Evolutionary conservation across 2,329 filamentous ascomycete genomes (phyloP).

Genomic region (Cladosporium colombiae): DNA sequence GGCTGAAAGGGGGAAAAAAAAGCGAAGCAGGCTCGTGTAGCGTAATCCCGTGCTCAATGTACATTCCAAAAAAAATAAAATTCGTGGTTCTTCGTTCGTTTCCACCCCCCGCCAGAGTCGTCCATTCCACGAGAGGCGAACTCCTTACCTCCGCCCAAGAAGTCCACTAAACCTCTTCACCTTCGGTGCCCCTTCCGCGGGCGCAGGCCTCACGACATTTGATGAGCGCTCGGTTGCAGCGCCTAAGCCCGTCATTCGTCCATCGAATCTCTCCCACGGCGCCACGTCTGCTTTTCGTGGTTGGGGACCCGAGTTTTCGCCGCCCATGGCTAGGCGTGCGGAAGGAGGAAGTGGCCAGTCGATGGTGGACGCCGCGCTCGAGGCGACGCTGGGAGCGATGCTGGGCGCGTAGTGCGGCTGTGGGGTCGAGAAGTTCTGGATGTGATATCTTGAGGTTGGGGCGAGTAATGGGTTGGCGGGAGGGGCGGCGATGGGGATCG

Average conservation of each 20-base stretch:
- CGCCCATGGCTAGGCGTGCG: constrained; percentile 10
- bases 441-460: constrained; percentile 9
- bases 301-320: not conserved
- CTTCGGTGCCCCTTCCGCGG: not conserved
- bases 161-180: constrained; percentile 20
- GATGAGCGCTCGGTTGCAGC: not conserved
- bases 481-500: not conserved
- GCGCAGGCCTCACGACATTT: not conserved
- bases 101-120: too few relatives aligned
- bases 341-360: constrained; percentile 15
- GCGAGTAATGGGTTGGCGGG: not conserved
- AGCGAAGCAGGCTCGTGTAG: too few relatives aligned
- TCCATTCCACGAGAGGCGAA: too few relatives aligned
- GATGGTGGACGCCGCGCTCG: constrained; percentile 8
- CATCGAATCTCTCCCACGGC: constrained; percentile 15
- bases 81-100: too few relatives aligned
- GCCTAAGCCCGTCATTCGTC: not conserved
- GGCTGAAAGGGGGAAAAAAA: too few relatives aligned
- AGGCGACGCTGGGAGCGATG: not conserved
- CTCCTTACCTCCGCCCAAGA: constrained; percentile 8
- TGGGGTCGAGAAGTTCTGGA: not conserved
- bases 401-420: not conserved
- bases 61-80: too few relatives aligned
- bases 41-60: too few relatives aligned
- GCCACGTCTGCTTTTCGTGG: constrained; percentile 16